These are phyloP conservation scores for Taiozyma sp. DNA, from an alignment of 1,139 yeast species.

Conservation along the genomic window DNA sequence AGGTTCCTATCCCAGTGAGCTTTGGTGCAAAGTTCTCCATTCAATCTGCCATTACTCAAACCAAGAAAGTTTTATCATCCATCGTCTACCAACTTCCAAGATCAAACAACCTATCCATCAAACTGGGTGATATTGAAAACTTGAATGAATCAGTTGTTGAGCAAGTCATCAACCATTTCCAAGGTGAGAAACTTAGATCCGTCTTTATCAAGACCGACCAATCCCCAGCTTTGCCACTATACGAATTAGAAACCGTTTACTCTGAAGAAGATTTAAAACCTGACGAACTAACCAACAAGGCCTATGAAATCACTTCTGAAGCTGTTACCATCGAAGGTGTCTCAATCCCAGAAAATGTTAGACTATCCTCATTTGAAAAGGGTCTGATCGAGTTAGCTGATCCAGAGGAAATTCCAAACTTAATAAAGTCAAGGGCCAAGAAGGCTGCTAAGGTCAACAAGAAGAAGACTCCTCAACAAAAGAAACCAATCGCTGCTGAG, in stretches of 20 bases:
- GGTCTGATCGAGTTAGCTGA: constrained; percentile 79
- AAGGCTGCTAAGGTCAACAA: constrained; percentile 20
- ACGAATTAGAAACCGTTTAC: constrained; percentile 57
- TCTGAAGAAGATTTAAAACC: constrained; percentile 33
- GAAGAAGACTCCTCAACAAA: constrained; percentile 2
- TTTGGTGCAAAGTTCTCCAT: constrained; percentile 47
- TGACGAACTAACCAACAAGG: constrained; percentile 21
- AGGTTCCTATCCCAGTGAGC: constrained; percentile 69
- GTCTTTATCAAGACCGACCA: constrained; percentile 61
- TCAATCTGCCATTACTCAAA: constrained; percentile 50
- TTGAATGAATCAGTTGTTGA: constrained; percentile 46
- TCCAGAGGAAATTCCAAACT: constrained; percentile 44
- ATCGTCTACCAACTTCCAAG: constrained; percentile 67
- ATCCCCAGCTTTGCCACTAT: constrained; percentile 86
- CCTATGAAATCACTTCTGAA: constrained; percentile 26
- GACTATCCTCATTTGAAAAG: constrained; percentile 59
- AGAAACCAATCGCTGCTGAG: constrained; percentile 1
- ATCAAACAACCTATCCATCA: constrained; percentile 62
- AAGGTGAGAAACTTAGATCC: constrained; percentile 46
- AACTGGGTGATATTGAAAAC: constrained; percentile 54
- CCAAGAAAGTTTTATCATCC: constrained; percentile 52
- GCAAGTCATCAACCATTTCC: constrained; percentile 48
- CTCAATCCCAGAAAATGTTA: constrained; percentile 31
- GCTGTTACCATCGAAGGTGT: constrained; percentile 32
- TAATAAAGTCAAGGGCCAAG: constrained; percentile 32